These are phyloP conservation scores for Antrodiella citrinella DNA, from an alignment of 768 basidiomycete species.

Conservation along the genomic window DNA sequence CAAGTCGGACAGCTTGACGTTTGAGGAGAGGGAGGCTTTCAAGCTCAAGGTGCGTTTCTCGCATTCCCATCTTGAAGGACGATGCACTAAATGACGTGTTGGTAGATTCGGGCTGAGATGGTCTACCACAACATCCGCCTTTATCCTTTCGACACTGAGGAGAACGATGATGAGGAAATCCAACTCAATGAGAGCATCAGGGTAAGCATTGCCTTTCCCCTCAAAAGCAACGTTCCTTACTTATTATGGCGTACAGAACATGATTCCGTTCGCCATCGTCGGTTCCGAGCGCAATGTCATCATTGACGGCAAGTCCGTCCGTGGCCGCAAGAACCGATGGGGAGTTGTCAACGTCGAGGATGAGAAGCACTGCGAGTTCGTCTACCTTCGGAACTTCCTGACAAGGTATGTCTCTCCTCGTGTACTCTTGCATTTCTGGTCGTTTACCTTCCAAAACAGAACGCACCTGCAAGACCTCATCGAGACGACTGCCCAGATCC, in stretches of 20 bases:
- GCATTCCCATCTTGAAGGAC: conserved; percentile 10
- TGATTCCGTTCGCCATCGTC: conserved; percentile 95
- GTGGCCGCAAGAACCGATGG: conserved; percentile 97
- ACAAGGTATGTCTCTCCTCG: conserved; percentile 50
- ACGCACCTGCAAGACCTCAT: conserved; percentile 98
- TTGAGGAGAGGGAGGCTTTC: conserved; percentile 89
- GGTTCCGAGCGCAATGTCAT: conserved; percentile 96
- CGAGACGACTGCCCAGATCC: conserved; percentile 97
- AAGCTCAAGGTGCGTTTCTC: conserved; percentile 87
- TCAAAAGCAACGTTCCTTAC: neutral
- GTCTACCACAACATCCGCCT: conserved; percentile 86
- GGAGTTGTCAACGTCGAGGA: conserved; percentile 98
- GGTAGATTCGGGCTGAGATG: conserved; percentile 94
- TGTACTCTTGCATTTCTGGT: neutral
- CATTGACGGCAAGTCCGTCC: conserved; percentile 91
- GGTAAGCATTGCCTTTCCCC: conserved; percentile 30
- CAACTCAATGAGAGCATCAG: conserved; percentile 85
- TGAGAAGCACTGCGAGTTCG: conserved; percentile 95
- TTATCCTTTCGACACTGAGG: conserved; percentile 96
- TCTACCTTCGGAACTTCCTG: conserved; percentile 95
- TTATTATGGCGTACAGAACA: conserved; percentile 42
- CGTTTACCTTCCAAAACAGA: conserved; percentile 29
- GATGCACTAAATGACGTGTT: conserved; percentile 27
- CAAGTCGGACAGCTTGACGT: conserved; percentile 89
- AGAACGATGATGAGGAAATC: conserved; percentile 88